phyloP scores from a whole-genome alignment of 768 basidiomycete species.

The Kwoniella heveanensis region DNA sequence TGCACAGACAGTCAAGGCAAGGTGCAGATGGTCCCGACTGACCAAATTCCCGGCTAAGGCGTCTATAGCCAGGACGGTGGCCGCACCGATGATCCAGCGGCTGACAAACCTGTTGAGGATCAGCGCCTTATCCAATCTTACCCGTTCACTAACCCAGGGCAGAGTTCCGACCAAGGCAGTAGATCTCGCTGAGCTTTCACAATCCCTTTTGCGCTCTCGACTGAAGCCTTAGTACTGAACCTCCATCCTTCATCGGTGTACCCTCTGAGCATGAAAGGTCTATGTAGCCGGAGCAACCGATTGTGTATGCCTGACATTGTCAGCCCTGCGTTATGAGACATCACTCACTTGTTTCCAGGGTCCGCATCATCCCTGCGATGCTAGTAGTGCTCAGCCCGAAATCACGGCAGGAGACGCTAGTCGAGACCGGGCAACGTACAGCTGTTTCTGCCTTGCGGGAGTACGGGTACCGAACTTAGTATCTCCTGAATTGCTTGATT shows the following conservation, averaged over 20 bases:
- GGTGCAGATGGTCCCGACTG: background rate
- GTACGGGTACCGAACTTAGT: background rate
- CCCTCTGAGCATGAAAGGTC: constrained; percentile 16
- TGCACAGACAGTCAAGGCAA: background rate
- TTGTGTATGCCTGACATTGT: constrained; percentile 22
- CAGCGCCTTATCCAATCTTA: background rate
- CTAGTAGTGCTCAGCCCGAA: too few species aligned
- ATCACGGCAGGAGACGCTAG: too few species aligned
- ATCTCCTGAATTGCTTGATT: background rate
- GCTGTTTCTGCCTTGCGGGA: background rate
- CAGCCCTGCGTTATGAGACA: background rate
- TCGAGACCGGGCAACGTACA: too few species aligned
- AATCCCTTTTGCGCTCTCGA: constrained; percentile 16
- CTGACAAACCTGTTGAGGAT: constrained; percentile 15
- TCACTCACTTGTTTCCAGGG: constrained; percentile 15
- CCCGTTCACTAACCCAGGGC: constrained; percentile 12
- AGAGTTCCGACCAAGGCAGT: background rate
- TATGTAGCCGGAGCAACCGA: constrained; percentile 21
- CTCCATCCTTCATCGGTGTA: background rate
- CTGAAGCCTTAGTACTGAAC: background rate
- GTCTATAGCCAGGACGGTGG: constrained; percentile 18
- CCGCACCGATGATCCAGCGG: constrained; percentile 24
- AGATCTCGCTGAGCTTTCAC: background rate
- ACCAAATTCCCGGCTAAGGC: background rate
- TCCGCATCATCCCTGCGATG: constrained; percentile 21